Conservation (phyloP, 345 rosid genomes). For the Hypericum perforatum region DNA sequence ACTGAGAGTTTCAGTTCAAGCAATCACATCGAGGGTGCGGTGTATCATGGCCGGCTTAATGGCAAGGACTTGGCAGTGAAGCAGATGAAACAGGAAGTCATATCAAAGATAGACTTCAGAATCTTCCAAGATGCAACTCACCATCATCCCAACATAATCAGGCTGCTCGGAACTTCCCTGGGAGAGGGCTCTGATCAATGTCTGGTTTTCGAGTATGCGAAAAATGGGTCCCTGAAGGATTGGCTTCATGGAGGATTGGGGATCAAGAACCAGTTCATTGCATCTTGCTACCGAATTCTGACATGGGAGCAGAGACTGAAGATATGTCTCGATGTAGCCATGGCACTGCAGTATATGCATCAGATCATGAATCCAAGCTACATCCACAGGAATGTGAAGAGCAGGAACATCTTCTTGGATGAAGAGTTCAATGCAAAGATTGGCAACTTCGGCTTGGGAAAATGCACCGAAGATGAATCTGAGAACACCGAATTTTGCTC, state of each 20-base stretch:
- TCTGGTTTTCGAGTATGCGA: constrained; percentile 68
- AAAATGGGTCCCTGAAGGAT: constrained; percentile 78
- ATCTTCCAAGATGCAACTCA: constrained; percentile 45
- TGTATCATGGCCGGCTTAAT: constrained; percentile 64
- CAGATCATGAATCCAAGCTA: constrained; percentile 65
- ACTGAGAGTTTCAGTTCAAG: constrained; percentile 67
- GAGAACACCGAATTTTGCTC: constrained; percentile 19
- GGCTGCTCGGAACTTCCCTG: constrained; percentile 58
- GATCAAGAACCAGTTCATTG: constrained; percentile 83
- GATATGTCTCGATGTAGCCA: constrained; percentile 77
- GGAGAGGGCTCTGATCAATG: constrained; percentile 34
- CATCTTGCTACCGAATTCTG: constrained; percentile 81
- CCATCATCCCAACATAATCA: constrained; percentile 66
- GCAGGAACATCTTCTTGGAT: constrained; percentile 67
- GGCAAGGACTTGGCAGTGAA: constrained; percentile 76
- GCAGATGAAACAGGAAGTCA: constrained; percentile 22
- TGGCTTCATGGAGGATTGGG: constrained; percentile 93
- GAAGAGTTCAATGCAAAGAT: constrained; percentile 84
- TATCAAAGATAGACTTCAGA: constrained; percentile 40
- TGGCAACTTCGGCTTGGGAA: constrained; percentile 70
- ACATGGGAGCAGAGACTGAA: constrained; percentile 83
- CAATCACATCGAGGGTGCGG: constrained; percentile 65
- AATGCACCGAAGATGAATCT: constrained; percentile 28
- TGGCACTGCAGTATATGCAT: constrained; percentile 82
- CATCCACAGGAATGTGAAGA: constrained; percentile 57